Evolutionary conservation across 345 rosid genomes (phyloP).

Genomic region (Mercurialis annua): DNA sequence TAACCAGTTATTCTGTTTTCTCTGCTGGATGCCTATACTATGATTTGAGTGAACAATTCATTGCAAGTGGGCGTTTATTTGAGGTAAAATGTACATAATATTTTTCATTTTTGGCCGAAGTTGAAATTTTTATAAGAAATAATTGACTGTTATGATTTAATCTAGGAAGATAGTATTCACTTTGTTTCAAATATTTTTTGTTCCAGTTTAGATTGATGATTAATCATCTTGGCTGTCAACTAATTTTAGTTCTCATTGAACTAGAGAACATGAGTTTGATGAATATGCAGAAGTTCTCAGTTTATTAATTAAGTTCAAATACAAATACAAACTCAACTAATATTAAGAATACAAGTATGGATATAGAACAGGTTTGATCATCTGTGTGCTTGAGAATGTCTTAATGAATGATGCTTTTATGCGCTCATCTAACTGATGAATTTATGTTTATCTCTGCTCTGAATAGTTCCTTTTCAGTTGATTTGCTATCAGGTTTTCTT

Average conservation of each 20-base stretch:
- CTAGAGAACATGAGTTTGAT: background rate
- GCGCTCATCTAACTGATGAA: too few species aligned
- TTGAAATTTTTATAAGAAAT: background rate
- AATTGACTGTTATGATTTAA: background rate
- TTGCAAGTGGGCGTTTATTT: slow-evolving; percentile 51
- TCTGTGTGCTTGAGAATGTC: too few species aligned
- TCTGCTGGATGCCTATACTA: slow-evolving; percentile 72
- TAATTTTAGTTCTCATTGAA: background rate
- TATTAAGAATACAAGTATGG: too few species aligned
- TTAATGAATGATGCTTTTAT: too few species aligned
- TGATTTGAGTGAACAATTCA: slow-evolving; percentile 70
- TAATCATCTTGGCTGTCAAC: background rate
- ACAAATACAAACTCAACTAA: too few species aligned
- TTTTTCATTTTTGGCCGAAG: background rate
- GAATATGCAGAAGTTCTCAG: too few species aligned
- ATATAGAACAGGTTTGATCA: too few species aligned
- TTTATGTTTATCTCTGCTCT: too few species aligned
- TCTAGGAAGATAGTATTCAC: background rate
- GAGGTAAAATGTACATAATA: slow-evolving; percentile 52
- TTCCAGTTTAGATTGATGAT: background rate
- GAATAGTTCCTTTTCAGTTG: too few species aligned
- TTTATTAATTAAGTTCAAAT: too few species aligned
- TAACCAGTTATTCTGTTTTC: slow-evolving; percentile 45
- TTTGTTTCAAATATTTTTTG: background rate
- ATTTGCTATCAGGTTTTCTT: too few species aligned